Evolutionary conservation across 2,329 filamentous ascomycete genomes (phyloP), one percentile per base, ranked within the genome.

Genomic region (Celoporthe dispersa): DNA sequence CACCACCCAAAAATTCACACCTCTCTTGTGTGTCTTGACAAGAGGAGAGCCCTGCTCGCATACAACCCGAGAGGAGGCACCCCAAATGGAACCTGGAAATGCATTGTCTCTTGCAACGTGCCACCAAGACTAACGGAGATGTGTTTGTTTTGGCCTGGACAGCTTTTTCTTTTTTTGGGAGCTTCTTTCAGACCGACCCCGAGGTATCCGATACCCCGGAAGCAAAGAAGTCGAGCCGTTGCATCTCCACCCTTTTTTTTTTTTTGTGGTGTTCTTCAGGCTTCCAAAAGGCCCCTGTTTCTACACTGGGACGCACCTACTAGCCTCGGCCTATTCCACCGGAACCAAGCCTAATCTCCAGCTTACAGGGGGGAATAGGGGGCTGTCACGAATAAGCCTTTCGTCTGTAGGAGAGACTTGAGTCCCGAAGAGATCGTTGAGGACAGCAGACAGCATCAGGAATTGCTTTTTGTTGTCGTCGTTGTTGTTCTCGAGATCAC

Each of bases 241-340:
- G 67, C 68, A 63, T 53, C 65, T 66, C 35, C 55, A 64, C 63
- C 44, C 69, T 57, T 33, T 57, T 33, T 57, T 39, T n/a, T n/a
- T n/a, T n/a, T n/a, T n/a, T n/a, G n/a, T n/a, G n/a, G n/a, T n/a
- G n/a, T 39, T 35, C 28, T 35, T 39, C 63, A 19, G n/a, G 60
- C 48, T 65, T 51, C 60, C 51, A 71, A 67, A 66, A 65, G 37
- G 41, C 65, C 59, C 67, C 70, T 66, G 68, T 62, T 67, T 64
- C 70, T 59, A 64, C 66, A 25, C 44, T 48, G 7, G 44, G 7
- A 35, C 35, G 37, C 44, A 67, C 60, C 51, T 53, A 67, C 60
- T 53, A 57, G 41, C 62, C 39, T 37, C 33, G 67, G 70, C 51
- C 70, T 35, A n/a, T 25, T 62, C 66, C 57, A 48, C 67, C 33